A percentile compares a stretch with the other conserved stretches of the same genome.
Conservation (phyloP, 169 alveolate species). For the Plasmodium inui region DNA sequence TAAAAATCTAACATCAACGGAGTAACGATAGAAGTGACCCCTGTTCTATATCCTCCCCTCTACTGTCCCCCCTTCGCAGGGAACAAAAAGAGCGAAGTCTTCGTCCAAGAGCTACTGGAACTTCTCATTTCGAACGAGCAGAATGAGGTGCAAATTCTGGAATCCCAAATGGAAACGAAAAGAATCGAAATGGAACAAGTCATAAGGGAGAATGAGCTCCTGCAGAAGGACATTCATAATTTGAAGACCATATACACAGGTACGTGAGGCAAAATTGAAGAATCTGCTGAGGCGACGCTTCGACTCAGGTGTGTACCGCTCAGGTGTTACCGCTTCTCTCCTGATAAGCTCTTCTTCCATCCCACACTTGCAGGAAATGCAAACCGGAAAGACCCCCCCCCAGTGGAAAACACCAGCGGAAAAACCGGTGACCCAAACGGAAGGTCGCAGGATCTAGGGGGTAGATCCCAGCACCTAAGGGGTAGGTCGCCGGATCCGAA, state of each 20-base stretch:
- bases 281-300: not conserved
- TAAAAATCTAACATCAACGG: not conserved
- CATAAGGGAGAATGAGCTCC: constrained; percentile 23
- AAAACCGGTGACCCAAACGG: not conserved
- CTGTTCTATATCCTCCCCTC: not conserved
- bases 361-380: not conserved
- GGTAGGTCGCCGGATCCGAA: not conserved
- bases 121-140: constrained; percentile 25
- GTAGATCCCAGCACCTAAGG: too few relatives aligned
- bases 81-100: constrained; percentile 47
- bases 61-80: not conserved
- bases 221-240: constrained; percentile 10
- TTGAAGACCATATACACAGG: constrained; percentile 17
- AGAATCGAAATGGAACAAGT: constrained; percentile 33
- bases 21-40: not conserved
- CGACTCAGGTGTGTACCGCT: not conserved
- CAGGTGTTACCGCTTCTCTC: not conserved
- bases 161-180: constrained; percentile 11
- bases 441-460: not conserved
- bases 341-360: not conserved
- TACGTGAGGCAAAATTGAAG: not conserved
- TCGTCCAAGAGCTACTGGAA: constrained; percentile 34
- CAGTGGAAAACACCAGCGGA: not conserved
- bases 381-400: not conserved
- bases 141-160: constrained; percentile 2